Conservation (phyloP, 1,284 basidiomycete genomes). For the Cystobasidium sp. region DNA sequence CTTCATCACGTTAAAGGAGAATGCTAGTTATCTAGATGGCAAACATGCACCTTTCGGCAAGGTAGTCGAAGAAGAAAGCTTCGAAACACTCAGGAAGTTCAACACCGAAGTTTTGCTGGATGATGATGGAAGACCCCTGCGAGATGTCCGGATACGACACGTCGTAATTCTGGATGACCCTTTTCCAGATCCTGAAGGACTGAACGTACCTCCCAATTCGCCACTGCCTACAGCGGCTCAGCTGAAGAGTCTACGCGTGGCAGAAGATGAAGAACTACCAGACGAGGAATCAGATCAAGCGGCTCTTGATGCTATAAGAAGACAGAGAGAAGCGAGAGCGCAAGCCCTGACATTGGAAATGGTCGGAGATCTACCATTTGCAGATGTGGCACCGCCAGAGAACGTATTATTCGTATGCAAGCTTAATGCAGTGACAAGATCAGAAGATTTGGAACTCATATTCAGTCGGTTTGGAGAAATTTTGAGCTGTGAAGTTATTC, state of each 20-base stretch:
- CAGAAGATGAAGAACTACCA: slow-evolving; percentile 82
- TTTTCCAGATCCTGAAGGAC: slow-evolving; percentile 80
- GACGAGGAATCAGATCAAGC: slow-evolving; percentile 62
- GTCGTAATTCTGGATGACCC: slow-evolving; percentile 94
- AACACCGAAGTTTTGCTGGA: slow-evolving; percentile 84
- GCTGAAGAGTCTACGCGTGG: slow-evolving; percentile 67
- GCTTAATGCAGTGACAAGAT: slow-evolving; percentile 89
- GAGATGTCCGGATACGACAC: slow-evolving; percentile 90
- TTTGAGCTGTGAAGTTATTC: slow-evolving; percentile 94
- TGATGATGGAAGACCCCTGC: slow-evolving; percentile 83
- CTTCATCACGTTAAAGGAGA: slow-evolving; percentile 88
- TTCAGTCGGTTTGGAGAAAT: slow-evolving; percentile 95
- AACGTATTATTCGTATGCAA: slow-evolving; percentile 99
- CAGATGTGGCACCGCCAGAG: slow-evolving; percentile 95
- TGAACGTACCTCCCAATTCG: slow-evolving; percentile 72
- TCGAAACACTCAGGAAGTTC: slow-evolving; percentile 72
- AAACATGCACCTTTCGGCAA: slow-evolving; percentile 95
- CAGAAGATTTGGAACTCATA: slow-evolving; percentile 96
- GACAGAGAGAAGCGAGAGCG: slow-evolving; percentile 83
- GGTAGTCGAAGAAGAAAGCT: slow-evolving; percentile 88
- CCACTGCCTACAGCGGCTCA: slow-evolving; percentile 63
- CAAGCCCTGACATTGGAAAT: slow-evolving; percentile 97
- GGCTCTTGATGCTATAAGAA: slow-evolving; percentile 75
- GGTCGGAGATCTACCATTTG: slow-evolving; percentile 98
- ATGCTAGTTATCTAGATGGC: slow-evolving; percentile 92